Evolutionary conservation across 1,284 basidiomycete species (phyloP), one percentile per base, ranked within the genome.

Genomic region (Ganoderma sinense): DNA sequence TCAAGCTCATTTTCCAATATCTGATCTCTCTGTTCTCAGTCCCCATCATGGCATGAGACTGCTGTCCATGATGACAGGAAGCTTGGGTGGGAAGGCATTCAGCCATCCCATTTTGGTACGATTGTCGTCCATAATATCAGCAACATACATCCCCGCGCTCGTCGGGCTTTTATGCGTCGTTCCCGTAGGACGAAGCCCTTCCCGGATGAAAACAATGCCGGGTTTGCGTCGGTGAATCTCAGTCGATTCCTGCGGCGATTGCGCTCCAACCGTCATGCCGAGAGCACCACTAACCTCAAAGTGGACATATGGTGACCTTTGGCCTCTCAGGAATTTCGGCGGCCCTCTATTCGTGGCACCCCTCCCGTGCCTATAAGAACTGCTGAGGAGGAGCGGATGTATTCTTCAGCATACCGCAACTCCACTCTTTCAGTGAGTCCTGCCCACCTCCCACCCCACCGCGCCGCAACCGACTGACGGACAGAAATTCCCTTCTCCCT

Each of bases 341-440:
- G 1, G 36, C 13, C 3, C 36, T n/a, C 18, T 29, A 7, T 18
- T 23, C 20, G 16, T 39, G 33, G 36, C 11, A 23, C 33, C n/a
- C 20, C 4, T 4, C 2, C 33, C 36, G 18, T 11, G 6, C 20
- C 59, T 61, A 61, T 61, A 61, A 43, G 14, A 40, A 23, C 39
- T 3, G 8, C 26, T 39, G 20, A 20, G n/a, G 14, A 36, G 23
- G 5, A 39, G 59, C 14, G 23, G 4, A 16, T 10, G n/a, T n/a
- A 23, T 61, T 40, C 39, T 13, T 23, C 39, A 61, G 39, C 59
- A 61, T 7, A 36, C 39, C 14, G 23, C 59, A n/a, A 40, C n/a
- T 61, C 59, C 59, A 26, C 36, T 61, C 59, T 61, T 61, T 61
- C 36, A 61, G 59, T 61, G 39, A 61, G 59, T 41, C 13, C n/a